Conservation (phyloP, 257 asterid genomes). For the Ligustrum vulgare region DNA sequence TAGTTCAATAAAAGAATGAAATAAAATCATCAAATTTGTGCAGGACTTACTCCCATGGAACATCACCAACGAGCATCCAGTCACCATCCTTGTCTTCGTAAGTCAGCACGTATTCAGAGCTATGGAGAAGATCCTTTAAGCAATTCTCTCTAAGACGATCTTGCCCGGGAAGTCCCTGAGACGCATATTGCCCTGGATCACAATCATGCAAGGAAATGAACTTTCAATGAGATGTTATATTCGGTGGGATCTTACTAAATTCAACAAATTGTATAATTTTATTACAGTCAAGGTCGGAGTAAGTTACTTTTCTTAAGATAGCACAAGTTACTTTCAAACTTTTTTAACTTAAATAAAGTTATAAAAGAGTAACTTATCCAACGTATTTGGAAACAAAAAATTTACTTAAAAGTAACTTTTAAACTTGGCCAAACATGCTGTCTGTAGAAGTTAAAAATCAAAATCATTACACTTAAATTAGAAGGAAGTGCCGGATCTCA, state of each 20-base stretch:
- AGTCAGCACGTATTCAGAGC: conserved; percentile 73
- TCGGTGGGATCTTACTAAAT: background rate
- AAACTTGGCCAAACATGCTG: background rate
- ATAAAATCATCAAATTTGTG: background rate
- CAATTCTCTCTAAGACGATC: conserved; percentile 55
- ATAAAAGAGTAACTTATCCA: background rate
- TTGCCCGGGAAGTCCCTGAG: conserved; percentile 46
- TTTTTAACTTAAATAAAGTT: too few species aligned
- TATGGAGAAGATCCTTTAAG: conserved; percentile 62
- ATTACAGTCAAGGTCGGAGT: too few species aligned
- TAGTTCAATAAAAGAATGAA: background rate
- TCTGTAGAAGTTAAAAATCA: background rate
- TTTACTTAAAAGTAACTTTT: background rate
- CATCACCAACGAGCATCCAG: conserved; percentile 97
- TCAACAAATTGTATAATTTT: background rate
- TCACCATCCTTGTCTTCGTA: conserved; percentile 81
- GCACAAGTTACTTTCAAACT: too few species aligned
- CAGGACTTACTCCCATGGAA: conserved; percentile 80
- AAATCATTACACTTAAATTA: too few species aligned
- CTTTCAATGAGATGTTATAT: background rate
- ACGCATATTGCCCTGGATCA: conserved; percentile 56
- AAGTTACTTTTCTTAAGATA: too few species aligned
- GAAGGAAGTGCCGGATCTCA: too few species aligned
- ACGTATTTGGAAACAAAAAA: background rate
- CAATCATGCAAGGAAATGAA: background rate